These are phyloP conservation scores for Trichoderma simmonsii DNA, from an alignment of 2,329 filamentous ascomycete species.

Conservation along the genomic window DNA sequence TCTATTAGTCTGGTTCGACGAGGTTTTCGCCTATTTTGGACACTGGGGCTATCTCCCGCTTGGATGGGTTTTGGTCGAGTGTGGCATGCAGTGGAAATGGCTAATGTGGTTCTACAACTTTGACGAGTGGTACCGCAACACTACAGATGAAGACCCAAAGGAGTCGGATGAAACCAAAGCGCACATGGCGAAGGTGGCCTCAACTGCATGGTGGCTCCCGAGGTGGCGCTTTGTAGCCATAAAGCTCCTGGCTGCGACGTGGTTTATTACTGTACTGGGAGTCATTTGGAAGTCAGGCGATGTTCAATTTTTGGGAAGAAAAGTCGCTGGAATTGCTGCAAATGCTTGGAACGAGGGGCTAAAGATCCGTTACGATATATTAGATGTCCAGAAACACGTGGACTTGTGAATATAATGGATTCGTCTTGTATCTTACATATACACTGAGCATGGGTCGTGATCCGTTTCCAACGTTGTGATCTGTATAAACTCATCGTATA, in stretches of 20 bases:
- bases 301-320: not conserved
- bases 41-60: not conserved
- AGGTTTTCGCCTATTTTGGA: not conserved
- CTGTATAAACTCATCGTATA: not conserved
- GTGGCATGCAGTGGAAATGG: conserved; percentile 9
- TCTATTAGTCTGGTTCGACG: not conserved
- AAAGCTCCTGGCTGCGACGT: not conserved
- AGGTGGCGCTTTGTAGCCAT: not conserved
- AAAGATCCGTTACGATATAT: not conserved
- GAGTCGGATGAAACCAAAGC: not conserved
- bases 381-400: not conserved
- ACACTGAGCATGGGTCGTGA: not conserved
- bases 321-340: not conserved
- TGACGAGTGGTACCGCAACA: not conserved
- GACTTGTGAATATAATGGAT: not conserved
- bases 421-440: not conserved
- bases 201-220: not conserved
- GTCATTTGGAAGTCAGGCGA: not conserved
- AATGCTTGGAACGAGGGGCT: not conserved
- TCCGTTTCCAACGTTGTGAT: not conserved
- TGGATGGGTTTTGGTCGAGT: not conserved
- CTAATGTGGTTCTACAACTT: conserved; percentile 9
- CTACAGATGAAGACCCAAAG: not conserved
- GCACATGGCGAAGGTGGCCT: not conserved
- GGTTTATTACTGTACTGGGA: not conserved